Percentiles rank a stretch among this genome's conserved stretches.
Conservation (phyloP, 1,284 basidiomycete species). For the Ustanciosporium gigantosporum region DNA sequence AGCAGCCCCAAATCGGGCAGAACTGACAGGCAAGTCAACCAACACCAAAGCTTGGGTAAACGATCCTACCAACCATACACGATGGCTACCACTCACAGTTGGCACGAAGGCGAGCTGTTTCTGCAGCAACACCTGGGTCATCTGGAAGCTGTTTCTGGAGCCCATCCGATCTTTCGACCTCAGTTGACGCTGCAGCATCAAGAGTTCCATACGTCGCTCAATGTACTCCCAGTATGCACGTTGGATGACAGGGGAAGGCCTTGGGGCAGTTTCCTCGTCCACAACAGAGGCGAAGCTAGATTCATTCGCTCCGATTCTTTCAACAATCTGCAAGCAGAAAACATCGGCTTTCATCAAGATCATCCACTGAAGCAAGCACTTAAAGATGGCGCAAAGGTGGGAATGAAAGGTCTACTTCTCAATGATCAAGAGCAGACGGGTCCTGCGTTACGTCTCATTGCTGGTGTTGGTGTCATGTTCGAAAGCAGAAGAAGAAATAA, state of each 20-base stretch:
- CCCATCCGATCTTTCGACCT: slow-evolving; percentile 17
- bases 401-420: slow-evolving; percentile 11
- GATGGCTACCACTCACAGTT: slow-evolving; percentile 20
- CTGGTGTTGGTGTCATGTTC: slow-evolving; percentile 29
- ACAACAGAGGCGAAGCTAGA: slow-evolving; percentile 6
- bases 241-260: slow-evolving; percentile 19
- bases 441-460: slow-evolving; percentile 20
- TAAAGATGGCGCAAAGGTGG: slow-evolving; percentile 16
- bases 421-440: slow-evolving; percentile 10
- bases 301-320: slow-evolving; percentile 21
- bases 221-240: slow-evolving; percentile 23
- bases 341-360: slow-evolving; percentile 16
- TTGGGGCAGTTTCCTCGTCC: slow-evolving; percentile 18
- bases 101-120: slow-evolving; percentile 27
- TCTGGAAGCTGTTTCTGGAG: slow-evolving; percentile 19
- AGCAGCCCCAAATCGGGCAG: too few relatives aligned
- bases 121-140: slow-evolving; percentile 17
- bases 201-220: slow-evolving; percentile 14
- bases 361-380: slow-evolving; percentile 22
- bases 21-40: too few relatives aligned
- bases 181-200: slow-evolving; percentile 24
- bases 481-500: slow-evolving; percentile 28
- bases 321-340: slow-evolving; percentile 8
- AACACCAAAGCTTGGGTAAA: too few relatives aligned
- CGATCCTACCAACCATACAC: too few relatives aligned